Evolutionary conservation across 2,329 filamentous ascomycete species (phyloP), one percentile per base, ranked within the genome.

Genomic region (Penicillium crustosum): DNA sequence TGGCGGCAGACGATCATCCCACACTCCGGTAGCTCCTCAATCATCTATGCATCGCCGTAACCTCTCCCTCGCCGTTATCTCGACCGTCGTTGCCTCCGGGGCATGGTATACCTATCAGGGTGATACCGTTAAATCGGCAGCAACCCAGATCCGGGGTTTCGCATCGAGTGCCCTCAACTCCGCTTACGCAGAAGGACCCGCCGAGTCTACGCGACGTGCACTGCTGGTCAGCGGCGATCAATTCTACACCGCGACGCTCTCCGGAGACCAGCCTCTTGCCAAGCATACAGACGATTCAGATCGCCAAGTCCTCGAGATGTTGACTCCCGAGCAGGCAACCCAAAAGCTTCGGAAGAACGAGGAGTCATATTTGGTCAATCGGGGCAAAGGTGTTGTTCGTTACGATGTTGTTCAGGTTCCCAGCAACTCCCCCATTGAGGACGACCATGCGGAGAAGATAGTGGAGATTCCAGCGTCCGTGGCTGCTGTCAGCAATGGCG

Each of bases 401-500:
- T 99, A 99, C 72, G 94, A 99, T 75, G 81, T 97, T 9, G 92
- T 94, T 25, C 94, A 99, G 75, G 84, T 97, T 60, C 90, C 93
- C 10, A 96, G 91, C 79, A 99, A 99, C 74, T 91, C 96, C 68
- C 94, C 94, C 0, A 99, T 99, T 58, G 94, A 99, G 78, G 94
- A 99, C 70, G 95, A 99, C 71, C 94, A 99, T 72, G 90, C 93
- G 52, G 94, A 99, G 79, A 96, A 96, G 83, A 97, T 97, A 69
- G 91, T 99, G 47, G 91, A 97, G 75, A 86, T 97, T 9, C 89
- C 91, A 5, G 82, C 83, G 53, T 81, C 79, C 49, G 79, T 83
- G 39, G 81, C 82, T 27, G 80, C 82, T 17, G 79, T 81, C 8
- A 79, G 83, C 68, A 77, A 83, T 71, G 77, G 82, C 38, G 81